Evolutionary conservation across 495 filamentous ascomycete species (phyloP), one percentile per base, ranked within the genome.

Genomic region (Patellaria atrata): DNA sequence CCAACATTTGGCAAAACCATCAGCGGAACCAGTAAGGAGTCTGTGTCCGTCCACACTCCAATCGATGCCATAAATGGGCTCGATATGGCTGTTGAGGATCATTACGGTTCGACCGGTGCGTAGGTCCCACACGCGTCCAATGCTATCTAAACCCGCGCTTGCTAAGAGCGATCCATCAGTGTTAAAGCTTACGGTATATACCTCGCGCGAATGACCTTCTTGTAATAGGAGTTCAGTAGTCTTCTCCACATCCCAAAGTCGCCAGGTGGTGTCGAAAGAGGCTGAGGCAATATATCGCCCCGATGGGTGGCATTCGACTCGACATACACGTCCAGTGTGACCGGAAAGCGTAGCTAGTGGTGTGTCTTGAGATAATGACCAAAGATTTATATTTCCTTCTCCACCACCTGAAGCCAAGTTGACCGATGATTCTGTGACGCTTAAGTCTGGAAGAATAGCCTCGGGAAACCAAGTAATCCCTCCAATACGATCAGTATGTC

Each of bases 1-100:
- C 89, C 89, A 99, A 60, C 86, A 92, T 54, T 94, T 96, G 36
- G 89, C 76, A 71, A 86, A 93, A 4, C 87, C 89, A 50, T 99
- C 89, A 1, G 73, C 85, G n/a, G 81, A 84, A 1, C 85, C 85
- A 5, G 82, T 80, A 4, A 94, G 62, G 11, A 94, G 74, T 5
- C 89, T 74, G 52, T 92, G 77, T 1, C 85, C 85, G 48, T 99
- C 91, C 0, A 75, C 67, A 30, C 79, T 76, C 89, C 89, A 99
- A 52, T 93, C 86, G 11, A 94, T 59, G 1, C 74, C 85, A 41
- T 86, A 84, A 29, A 99, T 91, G 13, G 91, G 85, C 23, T 84
- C 77, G 51, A 94, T 86, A 46, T 94, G 86, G 2, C 81, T 82
- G 45, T 96, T 84, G 3, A 97, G 66, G 35, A 94, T 80, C 85